Base-by-base conservation (phyloP, 2,329 filamentous ascomycete genomes). In the Arachnomyces sp. region DNA sequence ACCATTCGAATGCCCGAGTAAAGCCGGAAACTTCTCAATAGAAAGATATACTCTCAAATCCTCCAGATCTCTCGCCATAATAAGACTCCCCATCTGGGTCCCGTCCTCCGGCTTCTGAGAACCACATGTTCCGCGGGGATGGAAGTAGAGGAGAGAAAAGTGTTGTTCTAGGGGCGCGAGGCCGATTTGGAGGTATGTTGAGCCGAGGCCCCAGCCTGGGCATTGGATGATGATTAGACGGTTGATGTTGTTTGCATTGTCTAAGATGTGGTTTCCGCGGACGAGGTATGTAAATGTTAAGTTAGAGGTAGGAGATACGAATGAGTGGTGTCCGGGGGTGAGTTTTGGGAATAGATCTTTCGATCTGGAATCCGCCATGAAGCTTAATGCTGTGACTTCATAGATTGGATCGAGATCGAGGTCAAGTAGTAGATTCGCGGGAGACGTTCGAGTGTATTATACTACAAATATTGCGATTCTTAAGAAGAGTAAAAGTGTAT, bases 1-100 rank as follows among this genome's bases (percentile, higher is more conserved):
- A 17, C 55, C 54, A 37, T 56, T 50, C 6, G 52, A 56, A 28
- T 56, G 55, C 17, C 53, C 51, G 2, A 53, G 34, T 7, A 56
- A 25, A 4, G 47, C 33, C 5, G 49, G 39, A 12, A 53, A 47
- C 4, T 41, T 36, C 3, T 50, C 49, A 2, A 55, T 36, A 1
- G 39, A 34, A 2, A 58, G 46, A 36, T 56, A 43, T 7, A 28
- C 16, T 16, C 55, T 53, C 8, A 57, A 49, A 3, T 46, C 40
- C 28, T 58, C 54, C 7, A 58, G 44, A 32, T 57, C 55, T 3
- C 34, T 40, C 7, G 44, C 47, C 49, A 50, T 48, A 39, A 51
- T 38, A 20, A 50, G 49, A 7, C 35, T 44, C 32, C 44, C 44
- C 54, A 58, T 56, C 14, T 40, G 8, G 4, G 31, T n/a, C 3